A percentile compares a stretch with the other conserved stretches of the same genome.
Conservation (phyloP, 2,329 filamentous ascomycete genomes). For the Fusarium albosuccineum region DNA sequence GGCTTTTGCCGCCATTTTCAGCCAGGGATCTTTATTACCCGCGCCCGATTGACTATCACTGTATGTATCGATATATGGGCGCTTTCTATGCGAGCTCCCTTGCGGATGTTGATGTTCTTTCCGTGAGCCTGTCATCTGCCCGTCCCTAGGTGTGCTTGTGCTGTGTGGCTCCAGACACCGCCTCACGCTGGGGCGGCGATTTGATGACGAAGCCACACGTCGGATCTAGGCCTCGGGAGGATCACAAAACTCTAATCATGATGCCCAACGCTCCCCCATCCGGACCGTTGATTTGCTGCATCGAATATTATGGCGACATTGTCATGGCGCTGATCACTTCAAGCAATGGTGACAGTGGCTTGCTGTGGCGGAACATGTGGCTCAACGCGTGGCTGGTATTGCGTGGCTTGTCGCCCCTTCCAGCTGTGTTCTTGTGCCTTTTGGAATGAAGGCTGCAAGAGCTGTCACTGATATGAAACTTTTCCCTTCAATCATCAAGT, state of each 20-base stretch:
- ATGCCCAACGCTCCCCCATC: conserved; percentile 9
- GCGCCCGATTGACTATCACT: conserved; percentile 23
- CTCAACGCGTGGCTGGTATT: conserved; percentile 36
- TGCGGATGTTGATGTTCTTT: conserved; percentile 7
- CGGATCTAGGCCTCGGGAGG: conserved; percentile 18
- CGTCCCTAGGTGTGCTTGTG: not conserved
- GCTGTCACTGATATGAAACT: conserved; percentile 3
- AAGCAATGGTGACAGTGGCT: conserved; percentile 4
- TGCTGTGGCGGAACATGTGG: conserved; percentile 29
- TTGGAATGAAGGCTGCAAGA: not conserved
- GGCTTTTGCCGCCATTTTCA: conserved; percentile 22
- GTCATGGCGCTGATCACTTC: conserved; percentile 37
- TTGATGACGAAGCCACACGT: conserved; percentile 31
- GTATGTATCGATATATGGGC: conserved; percentile 36
- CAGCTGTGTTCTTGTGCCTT: not conserved
- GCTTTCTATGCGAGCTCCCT: conserved; percentile 24
- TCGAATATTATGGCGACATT: conserved; percentile 9
- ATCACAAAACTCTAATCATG: conserved; percentile 9
- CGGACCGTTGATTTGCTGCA: conserved; percentile 5
- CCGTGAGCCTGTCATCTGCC: conserved; percentile 3
- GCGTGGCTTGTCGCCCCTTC: conserved; percentile 33
- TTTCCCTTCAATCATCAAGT: conserved; percentile 2
- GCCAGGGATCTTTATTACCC: conserved; percentile 35
- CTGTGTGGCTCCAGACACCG: conserved; percentile 23
- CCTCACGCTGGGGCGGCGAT: conserved; percentile 34